Percentiles rank a stretch among this genome's conserved stretches.
phyloP scores from a whole-genome alignment of 768 basidiomycete species.

The Piloderma croceum region DNA sequence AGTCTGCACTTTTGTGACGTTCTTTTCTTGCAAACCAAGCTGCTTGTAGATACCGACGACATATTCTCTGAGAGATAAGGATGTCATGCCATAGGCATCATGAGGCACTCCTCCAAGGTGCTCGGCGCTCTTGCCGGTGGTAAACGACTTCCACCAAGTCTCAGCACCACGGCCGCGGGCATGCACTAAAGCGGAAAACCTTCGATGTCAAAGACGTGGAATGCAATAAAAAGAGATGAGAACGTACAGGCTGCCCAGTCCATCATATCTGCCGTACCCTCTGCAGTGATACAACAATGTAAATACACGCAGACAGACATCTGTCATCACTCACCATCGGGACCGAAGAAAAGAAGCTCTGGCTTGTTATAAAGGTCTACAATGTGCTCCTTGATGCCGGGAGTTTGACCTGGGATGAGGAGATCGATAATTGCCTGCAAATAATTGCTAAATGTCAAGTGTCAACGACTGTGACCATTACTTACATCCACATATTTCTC shows the following conservation, averaged over 20 bases:
- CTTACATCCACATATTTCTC: slow-evolving; percentile 96
- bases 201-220: too few species aligned
- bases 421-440: slow-evolving; percentile 82
- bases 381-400: slow-evolving; percentile 92
- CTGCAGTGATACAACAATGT: too few species aligned
- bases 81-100: slow-evolving; percentile 91
- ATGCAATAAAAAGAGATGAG: neutral
- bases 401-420: slow-evolving; percentile 88
- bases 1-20: slow-evolving; percentile 96
- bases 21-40: slow-evolving; percentile 88
- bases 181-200: too few species aligned
- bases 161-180: slow-evolving; percentile 85
- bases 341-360: slow-evolving; percentile 92
- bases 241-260: slow-evolving; percentile 94
- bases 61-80: slow-evolving; percentile 89
- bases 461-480: slow-evolving; percentile 5
- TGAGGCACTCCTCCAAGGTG: slow-evolving; percentile 89
- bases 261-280: slow-evolving; percentile 99
- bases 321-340: slow-evolving; percentile 69
- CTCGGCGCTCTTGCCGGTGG: slow-evolving; percentile 90
- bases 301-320: slow-evolving; percentile 4
- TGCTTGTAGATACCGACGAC: slow-evolving; percentile 93
- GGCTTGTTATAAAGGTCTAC: slow-evolving; percentile 88
- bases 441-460: slow-evolving; percentile 2
- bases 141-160: slow-evolving; percentile 99